Conservation (phyloP, 495 filamentous ascomycete genomes). For the Platismatia glauca region DNA sequence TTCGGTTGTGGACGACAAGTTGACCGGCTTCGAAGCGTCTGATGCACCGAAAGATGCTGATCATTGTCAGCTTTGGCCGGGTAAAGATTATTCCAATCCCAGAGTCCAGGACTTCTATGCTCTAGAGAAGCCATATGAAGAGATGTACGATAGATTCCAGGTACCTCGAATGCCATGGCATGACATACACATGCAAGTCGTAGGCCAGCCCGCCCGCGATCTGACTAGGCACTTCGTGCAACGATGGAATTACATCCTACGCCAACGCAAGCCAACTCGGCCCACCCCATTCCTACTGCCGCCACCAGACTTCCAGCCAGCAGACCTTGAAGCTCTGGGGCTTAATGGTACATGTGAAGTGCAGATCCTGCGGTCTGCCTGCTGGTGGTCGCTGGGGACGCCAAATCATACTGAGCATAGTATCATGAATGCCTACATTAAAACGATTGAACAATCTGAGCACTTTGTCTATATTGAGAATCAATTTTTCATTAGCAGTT, state of each 20-base stretch:
- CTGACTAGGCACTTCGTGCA: slow-evolving; percentile 97
- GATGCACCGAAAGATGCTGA: slow-evolving; percentile 78
- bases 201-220: slow-evolving; percentile 91
- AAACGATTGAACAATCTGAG: slow-evolving; percentile 87
- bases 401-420: slow-evolving; percentile 76
- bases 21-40: slow-evolving; percentile 81
- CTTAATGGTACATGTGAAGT: slow-evolving; percentile 91
- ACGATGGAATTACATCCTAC: slow-evolving; percentile 94
- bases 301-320: slow-evolving; percentile 78
- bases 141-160: slow-evolving; percentile 92
- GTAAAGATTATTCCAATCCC: slow-evolving; percentile 98
- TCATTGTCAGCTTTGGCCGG: slow-evolving; percentile 92
- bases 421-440: slow-evolving; percentile 92
- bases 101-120: slow-evolving; percentile 91
- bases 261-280: slow-evolving; percentile 84
- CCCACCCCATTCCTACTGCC: slow-evolving; percentile 91
- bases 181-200: slow-evolving; percentile 96
- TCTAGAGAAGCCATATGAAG: slow-evolving; percentile 90
- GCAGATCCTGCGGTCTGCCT: slow-evolving; percentile 85
- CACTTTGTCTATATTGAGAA: slow-evolving; percentile 99
- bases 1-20: slow-evolving; percentile 80
- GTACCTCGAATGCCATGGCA: slow-evolving; percentile 98
- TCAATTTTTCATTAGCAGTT: slow-evolving; percentile 96
- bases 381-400: slow-evolving; percentile 85
- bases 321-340: slow-evolving; percentile 78